phyloP scores from a whole-genome alignment of 768 basidiomycete species.

The Kwoniella dejecticola region DNA sequence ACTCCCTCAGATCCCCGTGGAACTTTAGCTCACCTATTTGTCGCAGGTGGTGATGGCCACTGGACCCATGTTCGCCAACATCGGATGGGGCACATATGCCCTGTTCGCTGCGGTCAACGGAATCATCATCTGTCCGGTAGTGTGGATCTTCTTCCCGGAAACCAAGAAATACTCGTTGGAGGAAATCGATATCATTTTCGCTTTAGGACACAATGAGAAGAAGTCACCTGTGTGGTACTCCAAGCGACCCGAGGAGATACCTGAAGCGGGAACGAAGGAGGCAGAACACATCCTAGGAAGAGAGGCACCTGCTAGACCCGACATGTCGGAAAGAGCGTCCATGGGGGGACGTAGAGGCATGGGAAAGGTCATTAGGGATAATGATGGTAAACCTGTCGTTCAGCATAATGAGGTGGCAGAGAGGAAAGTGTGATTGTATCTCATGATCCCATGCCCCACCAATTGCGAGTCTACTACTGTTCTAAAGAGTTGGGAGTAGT shows the following conservation, averaged over 20 bases:
- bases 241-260: slow-evolving; percentile 22
- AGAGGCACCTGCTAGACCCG: neutral
- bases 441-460: no score
- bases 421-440: neutral
- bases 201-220: slow-evolving; percentile 28
- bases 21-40: neutral
- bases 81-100: slow-evolving; percentile 37
- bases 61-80: slow-evolving; percentile 28
- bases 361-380: neutral
- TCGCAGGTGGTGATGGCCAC: slow-evolving; percentile 25
- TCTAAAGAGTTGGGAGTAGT: no score
- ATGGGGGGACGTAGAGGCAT: neutral
- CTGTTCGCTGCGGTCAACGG: slow-evolving; percentile 37
- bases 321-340: slow-evolving; percentile 1
- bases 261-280: slow-evolving; percentile 31
- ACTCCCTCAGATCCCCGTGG: neutral
- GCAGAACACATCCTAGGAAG: slow-evolving; percentile 25
- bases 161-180: slow-evolving; percentile 35
- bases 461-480: no score
- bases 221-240: slow-evolving; percentile 30
- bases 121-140: slow-evolving; percentile 31
- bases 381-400: neutral
- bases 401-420: neutral
- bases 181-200: slow-evolving; percentile 44
- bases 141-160: slow-evolving; percentile 33